A percentile compares a stretch with the other conserved stretches of the same genome.
phyloP scores from a whole-genome alignment of 2,329 filamentous ascomycete species.

The Colletotrichum spaethianum region DNA sequence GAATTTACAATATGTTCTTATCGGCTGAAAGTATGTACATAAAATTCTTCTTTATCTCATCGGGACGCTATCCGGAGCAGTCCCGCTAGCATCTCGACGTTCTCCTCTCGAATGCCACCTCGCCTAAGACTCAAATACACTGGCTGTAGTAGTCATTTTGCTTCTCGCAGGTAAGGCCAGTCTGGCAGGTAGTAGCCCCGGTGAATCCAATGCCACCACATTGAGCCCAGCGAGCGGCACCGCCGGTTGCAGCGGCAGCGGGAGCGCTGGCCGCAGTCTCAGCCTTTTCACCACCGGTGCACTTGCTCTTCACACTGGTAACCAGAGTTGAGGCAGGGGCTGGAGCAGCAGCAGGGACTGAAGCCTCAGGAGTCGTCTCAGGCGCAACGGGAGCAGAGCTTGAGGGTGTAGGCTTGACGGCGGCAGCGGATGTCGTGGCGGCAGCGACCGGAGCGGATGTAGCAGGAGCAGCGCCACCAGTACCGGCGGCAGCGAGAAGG shows the following conservation, averaged over 20 bases:
- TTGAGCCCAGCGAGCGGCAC: conserved; percentile 51
- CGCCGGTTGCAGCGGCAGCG: conserved; percentile 25
- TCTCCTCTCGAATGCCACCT: too few species aligned
- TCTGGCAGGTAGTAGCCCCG: conserved; percentile 54
- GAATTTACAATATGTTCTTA: conserved; percentile 18
- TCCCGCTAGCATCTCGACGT: not conserved
- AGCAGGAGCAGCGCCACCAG: conserved; percentile 18
- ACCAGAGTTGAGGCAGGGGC: conserved; percentile 23
- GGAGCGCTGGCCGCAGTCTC: conserved; percentile 22
- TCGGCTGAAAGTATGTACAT: conserved; percentile 35
- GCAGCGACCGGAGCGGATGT: conserved; percentile 1
- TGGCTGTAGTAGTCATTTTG: conserved; percentile 59
- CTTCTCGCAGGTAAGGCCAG: conserved; percentile 53
- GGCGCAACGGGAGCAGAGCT: conserved; percentile 16
- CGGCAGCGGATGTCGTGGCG: conserved; percentile 6
- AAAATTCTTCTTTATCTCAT: conserved; percentile 13
- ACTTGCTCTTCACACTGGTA: conserved; percentile 35
- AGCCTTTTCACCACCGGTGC: conserved; percentile 1
- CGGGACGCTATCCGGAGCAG: conserved; percentile 15
- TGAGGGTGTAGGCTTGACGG: conserved; percentile 11
- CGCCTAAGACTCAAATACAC: conserved; percentile 51
- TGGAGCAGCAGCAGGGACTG: not conserved
- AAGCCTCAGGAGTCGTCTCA: not conserved
- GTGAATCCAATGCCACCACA: conserved; percentile 55
- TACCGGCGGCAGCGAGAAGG: conserved; percentile 49